Percentiles rank a stretch among this genome's conserved stretches.
phyloP scores from a whole-genome alignment of 768 basidiomycete genomes.

The Russula brevipes region DNA sequence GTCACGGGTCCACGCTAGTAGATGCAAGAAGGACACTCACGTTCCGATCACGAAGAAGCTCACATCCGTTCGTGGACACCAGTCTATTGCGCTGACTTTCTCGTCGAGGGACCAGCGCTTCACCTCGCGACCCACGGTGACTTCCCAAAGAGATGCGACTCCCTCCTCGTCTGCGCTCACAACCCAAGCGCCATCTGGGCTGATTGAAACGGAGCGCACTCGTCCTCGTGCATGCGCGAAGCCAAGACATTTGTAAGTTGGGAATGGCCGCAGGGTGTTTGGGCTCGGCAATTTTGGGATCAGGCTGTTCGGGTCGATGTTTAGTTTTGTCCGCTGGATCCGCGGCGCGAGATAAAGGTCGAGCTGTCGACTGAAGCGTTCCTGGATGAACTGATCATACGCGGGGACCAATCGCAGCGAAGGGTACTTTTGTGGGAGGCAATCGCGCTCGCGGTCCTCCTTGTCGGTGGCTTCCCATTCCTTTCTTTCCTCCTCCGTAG shows the following conservation, averaged over 20 bases:
- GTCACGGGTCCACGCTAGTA: background rate
- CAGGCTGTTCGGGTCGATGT: conserved; percentile 85
- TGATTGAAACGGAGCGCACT: conserved; percentile 70
- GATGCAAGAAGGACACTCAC: conserved; percentile 44
- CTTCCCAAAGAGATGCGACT: conserved; percentile 84
- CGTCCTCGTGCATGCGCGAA: conserved; percentile 64
- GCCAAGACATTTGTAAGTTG: conserved; percentile 70
- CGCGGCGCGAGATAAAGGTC: conserved; percentile 96
- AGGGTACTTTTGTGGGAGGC: conserved; percentile 80
- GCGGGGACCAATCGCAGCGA: conserved; percentile 88
- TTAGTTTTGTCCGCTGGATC: conserved; percentile 78
- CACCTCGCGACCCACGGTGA: conserved; percentile 81
- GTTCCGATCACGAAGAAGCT: conserved; percentile 72
- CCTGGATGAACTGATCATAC: conserved; percentile 86
- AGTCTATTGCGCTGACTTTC: conserved; percentile 81
- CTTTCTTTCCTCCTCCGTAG: conserved; percentile 72
- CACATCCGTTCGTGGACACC: conserved; percentile 87
- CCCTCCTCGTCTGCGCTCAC: conserved; percentile 90
- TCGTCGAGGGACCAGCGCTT: conserved; percentile 78
- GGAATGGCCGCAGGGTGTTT: conserved; percentile 89
- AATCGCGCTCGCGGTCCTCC: conserved; percentile 87
- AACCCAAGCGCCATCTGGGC: conserved; percentile 88
- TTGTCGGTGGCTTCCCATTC: conserved; percentile 80
- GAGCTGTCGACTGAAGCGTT: conserved; percentile 88
- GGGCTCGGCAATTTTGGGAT: conserved; percentile 95